Evolutionary conservation across 2,329 filamentous ascomycete genomes (phyloP), one percentile per base, ranked within the genome.

Genomic region (Colletotrichum truncatum): DNA sequence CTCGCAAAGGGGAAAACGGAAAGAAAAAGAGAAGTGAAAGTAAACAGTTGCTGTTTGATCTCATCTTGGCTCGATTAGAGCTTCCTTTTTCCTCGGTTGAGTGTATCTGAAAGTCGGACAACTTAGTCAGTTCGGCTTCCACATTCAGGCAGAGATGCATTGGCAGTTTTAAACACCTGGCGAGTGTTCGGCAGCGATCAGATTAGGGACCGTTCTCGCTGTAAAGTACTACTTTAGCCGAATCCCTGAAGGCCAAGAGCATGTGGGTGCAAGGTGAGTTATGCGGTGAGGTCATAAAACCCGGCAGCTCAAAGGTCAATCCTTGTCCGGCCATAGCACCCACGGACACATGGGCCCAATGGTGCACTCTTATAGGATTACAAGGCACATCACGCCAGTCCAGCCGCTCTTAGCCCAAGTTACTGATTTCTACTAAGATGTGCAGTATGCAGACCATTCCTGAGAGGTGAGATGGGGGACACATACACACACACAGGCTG

Each of bases 1-100:
- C 10, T 34, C 38, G 45, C 25, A 41, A 52, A 26, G 18, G 56
- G 49, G 14, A 61, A 39, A 16, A n/a, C 6, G n/a, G 30, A 34
- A 21, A 14, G 18, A 16, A 34, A 41, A 30, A 48, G 49, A 49
- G 59, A 49, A 43, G 18, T 52, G 41, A 49, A 38, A 16, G 32
- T 32, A 62, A 62, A 61, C 56, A 61, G 16, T 62, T 61, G 34
- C 49, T n/a, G 62, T 65, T 65, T 65, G 49, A 65, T 36, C 56
- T 28, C 11, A 62, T 51, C 62, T 62, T 62, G 62, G 62, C 62
- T 62, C 57, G 62, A 54, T 39, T 54, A 55, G 26, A 62, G 49
- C 41, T 65, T 55, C 62, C 56, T 14, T 30, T 34, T 28, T 43
- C 46, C 28, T 43, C 14, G 23, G 11, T 14, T 53, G 12, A 26